Evolutionary conservation across 495 filamentous ascomycete species (phyloP).

Genomic region (Immersiella caudata): DNA sequence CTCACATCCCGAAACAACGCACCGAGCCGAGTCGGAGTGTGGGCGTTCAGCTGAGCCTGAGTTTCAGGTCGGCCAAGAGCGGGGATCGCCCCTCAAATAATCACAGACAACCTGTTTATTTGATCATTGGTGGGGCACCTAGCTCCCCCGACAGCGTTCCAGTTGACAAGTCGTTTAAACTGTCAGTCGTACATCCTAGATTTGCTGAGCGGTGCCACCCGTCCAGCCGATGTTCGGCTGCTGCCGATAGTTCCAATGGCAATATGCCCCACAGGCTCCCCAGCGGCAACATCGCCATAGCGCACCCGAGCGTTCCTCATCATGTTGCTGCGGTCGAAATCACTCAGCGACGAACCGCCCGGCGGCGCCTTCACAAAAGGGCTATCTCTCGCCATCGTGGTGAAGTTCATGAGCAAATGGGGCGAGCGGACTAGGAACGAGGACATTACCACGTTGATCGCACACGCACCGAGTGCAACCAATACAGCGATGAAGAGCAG

Average conservation of each 20-base stretch:
- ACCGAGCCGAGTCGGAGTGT: too few relatives aligned
- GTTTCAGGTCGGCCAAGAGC: too few relatives aligned
- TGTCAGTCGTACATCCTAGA: neutral
- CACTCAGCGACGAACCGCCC: conserved; percentile 6
- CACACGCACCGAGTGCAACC: conserved; percentile 1
- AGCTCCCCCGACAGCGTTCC: too few relatives aligned
- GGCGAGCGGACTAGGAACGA: neutral
- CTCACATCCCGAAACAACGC: too few relatives aligned
- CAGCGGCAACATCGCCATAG: conserved; percentile 10
- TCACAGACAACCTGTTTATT: neutral
- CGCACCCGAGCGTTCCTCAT: conserved; percentile 1
- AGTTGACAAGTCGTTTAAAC: neutral
- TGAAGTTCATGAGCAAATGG: conserved; percentile 11
- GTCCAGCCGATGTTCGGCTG: neutral
- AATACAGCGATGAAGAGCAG: conserved; percentile 11
- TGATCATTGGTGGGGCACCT: neutral
- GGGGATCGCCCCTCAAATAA: neutral
- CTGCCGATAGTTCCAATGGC: neutral
- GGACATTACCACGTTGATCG: neutral
- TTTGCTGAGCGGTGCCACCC: neutral
- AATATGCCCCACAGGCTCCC: neutral
- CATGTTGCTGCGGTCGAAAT: conserved; percentile 5
- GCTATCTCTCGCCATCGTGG: conserved; percentile 11
- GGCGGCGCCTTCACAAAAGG: neutral
- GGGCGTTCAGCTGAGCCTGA: too few relatives aligned